Evolutionary conservation across 2,329 filamentous ascomycete genomes (phyloP), one percentile per base, ranked within the genome.

Genomic region (Xylariaceae sp.): DNA sequence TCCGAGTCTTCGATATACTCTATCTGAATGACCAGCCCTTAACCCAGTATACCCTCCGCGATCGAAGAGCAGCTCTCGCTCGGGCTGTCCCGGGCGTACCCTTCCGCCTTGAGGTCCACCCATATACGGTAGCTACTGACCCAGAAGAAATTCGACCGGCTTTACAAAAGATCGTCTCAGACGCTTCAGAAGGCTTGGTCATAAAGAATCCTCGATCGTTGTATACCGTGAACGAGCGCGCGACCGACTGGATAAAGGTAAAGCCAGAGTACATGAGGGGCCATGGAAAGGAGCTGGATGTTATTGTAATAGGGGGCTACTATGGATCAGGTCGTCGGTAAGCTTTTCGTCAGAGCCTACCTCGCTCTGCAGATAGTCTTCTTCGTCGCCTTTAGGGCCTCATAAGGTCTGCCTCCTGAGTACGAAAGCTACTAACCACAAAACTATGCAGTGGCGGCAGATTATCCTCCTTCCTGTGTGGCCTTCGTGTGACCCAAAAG

Each of bases 201-300:
- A 74, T 97, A 47, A 99, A 99, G 74, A 97, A 96, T 57, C 94
- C 94, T 7, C 80, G 87, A 5, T 96, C 92, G 0, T 80, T 83
- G 64, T 99, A 99, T 68, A 81, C 84, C 6, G 78, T 97, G 10
- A 96, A 96, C 65, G 89, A 90, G 60, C 87, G 94, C 44, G 94
- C 95, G 63, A 89, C 96, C 62, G 90, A 96, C 70, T 99, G 94
- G 94, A 87, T 97, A 73, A 99, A 99, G 68, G 92, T 99, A 9
- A 99, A 99, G 65, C 94, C 94, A 1, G 94, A 99, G 59, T 99
- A 99, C 69, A 97, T 97, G 92, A 86, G 86, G 2, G 93, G 96
- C 57, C 96, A 94, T 67, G 94, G 94, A 55, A 93, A 97, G 71
- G 90, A 88, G 0, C 82, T 99, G 3, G 94, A 99, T 67, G 90